Conservation (phyloP, 371 early-diverging fungal species). For the Actinomucor elegans region DNA sequence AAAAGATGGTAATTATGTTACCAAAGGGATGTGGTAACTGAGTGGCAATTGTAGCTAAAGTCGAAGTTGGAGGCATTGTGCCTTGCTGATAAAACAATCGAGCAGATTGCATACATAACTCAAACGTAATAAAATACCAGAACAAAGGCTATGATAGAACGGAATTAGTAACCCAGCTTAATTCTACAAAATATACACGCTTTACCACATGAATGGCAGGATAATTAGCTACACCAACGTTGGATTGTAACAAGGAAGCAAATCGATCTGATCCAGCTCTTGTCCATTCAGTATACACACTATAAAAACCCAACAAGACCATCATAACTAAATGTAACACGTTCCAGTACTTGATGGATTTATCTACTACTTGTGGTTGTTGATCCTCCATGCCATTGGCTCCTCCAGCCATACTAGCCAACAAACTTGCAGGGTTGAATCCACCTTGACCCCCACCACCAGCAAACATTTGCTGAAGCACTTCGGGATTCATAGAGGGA, state of each 20-base stretch:
- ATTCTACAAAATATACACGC: background rate
- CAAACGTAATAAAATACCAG: constrained; percentile 64
- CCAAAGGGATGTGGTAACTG: constrained; percentile 57
- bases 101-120: constrained; percentile 55
- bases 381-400: background rate
- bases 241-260: constrained; percentile 27
- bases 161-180: too few species aligned
- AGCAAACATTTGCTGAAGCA: background rate
- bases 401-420: background rate
- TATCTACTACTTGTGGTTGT: constrained; percentile 9
- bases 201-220: constrained; percentile 32
- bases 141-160: constrained; percentile 47
- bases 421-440: constrained; percentile 15
- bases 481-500: background rate
- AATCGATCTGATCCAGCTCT: constrained; percentile 37
- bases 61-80: constrained; percentile 44
- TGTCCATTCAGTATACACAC: constrained; percentile 50
- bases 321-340: constrained; percentile 51
- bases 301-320: constrained; percentile 44
- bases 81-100: constrained; percentile 55
- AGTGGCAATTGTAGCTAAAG: constrained; percentile 40
- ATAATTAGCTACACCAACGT: constrained; percentile 5
- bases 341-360: constrained; percentile 45
- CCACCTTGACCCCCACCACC: constrained; percentile 5
- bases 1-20: constrained; percentile 44